Evolutionary conservation across 2,329 filamentous ascomycete species (phyloP).

Genomic region (Bipolaris gigantea): DNA sequence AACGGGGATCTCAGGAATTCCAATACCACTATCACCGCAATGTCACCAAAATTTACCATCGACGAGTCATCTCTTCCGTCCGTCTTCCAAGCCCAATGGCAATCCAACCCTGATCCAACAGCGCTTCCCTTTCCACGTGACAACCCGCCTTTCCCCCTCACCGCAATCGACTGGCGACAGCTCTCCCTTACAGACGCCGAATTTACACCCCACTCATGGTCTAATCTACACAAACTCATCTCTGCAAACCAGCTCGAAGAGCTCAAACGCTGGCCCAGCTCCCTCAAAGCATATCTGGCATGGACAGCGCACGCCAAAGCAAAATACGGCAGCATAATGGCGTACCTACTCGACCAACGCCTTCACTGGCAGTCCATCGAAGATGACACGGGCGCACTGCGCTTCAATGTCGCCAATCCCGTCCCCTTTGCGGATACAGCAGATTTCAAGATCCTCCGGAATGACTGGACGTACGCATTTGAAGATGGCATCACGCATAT

Average conservation of each 20-base stretch:
- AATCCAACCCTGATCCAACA: conserved; percentile 35
- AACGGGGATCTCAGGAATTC: neutral
- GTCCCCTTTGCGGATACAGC: conserved; percentile 57
- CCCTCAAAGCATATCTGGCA: conserved; percentile 61
- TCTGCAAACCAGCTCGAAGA: conserved; percentile 57
- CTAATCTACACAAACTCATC: conserved; percentile 36
- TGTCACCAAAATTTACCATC: conserved; percentile 14
- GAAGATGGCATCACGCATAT: conserved; percentile 58
- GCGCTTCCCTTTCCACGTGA: conserved; percentile 41
- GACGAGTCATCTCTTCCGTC: conserved; percentile 35
- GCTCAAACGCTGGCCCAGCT: conserved; percentile 62
- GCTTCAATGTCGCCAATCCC: conserved; percentile 50
- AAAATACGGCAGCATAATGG: conserved; percentile 59
- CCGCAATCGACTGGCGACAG: conserved; percentile 40
- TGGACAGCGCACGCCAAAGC: conserved; percentile 60
- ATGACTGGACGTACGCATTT: conserved; percentile 67
- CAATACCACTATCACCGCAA: conserved; percentile 5
- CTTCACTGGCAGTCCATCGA: conserved; percentile 53
- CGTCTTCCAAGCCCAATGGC: conserved; percentile 36
- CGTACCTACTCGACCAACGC: conserved; percentile 59
- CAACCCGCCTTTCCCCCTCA: conserved; percentile 42
- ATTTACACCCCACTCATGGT: conserved; percentile 43
- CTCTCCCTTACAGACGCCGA: conserved; percentile 36
- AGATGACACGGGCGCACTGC: conserved; percentile 18
- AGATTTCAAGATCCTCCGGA: conserved; percentile 61